A percentile compares a stretch with the other conserved stretches of the same genome.
These are phyloP conservation scores for Metschnikowia corniflorae DNA, from an alignment of 805 yeast genomes.

Conservation along the genomic window DNA sequence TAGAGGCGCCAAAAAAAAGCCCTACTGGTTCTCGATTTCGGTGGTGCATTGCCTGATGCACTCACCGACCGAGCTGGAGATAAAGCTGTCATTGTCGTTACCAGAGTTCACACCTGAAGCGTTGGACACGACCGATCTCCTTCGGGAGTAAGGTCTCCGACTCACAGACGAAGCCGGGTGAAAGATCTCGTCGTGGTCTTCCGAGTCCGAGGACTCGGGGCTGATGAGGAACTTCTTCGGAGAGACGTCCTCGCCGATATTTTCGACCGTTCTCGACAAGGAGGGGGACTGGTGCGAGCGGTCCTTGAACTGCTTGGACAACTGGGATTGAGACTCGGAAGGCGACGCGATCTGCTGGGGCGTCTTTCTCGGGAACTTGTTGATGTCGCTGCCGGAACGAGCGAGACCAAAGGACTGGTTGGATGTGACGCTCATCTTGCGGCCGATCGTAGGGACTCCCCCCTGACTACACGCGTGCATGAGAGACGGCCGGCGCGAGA, in stretches of 20 bases:
- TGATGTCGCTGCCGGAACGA: conserved; percentile 6
- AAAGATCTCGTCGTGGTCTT: conserved; percentile 15
- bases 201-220: conserved; percentile 26
- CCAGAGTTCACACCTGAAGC: conserved; percentile 6
- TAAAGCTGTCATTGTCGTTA: conserved; percentile 35
- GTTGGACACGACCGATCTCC: conserved; percentile 17
- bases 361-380: conserved; percentile 12
- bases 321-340: conserved; percentile 18
- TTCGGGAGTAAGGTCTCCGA: conserved; percentile 8
- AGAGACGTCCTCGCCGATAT: neutral
- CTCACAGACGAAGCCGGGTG: conserved; percentile 6
- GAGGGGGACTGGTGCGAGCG: conserved; percentile 1
- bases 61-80: conserved; percentile 37
- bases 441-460: conserved; percentile 27
- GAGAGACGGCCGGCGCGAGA: conserved; percentile 57
- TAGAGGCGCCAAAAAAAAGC: no score
- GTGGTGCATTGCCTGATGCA: conserved; percentile 38
- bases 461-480: conserved; percentile 38
- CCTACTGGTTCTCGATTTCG: conserved; percentile 33
- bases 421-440: conserved; percentile 19
- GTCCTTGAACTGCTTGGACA: conserved; percentile 23
- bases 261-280: neutral
- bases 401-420: conserved; percentile 9
- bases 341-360: conserved; percentile 6
- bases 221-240: conserved; percentile 22